These are phyloP conservation scores for Vigna nakashimae DNA, from an alignment of 306 rosid genomes.

Conservation along the genomic window DNA sequence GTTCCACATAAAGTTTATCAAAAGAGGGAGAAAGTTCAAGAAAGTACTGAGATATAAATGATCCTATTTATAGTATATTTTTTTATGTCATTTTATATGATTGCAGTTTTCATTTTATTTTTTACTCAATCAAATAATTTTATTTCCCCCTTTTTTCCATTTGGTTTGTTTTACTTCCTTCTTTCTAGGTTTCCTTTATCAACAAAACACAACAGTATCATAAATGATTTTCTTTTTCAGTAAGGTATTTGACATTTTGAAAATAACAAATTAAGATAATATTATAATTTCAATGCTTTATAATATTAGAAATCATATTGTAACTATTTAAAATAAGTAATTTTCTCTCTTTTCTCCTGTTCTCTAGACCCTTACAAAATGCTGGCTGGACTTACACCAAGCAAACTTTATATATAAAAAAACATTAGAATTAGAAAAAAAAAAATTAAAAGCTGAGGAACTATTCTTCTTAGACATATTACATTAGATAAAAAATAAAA, in stretches of 20 bases:
- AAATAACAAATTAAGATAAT: background rate
- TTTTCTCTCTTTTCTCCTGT: background rate
- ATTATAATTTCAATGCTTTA: background rate
- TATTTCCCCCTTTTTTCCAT: background rate
- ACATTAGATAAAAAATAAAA: background rate
- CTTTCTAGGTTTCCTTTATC: background rate
- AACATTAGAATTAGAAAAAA: background rate
- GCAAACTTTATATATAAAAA: background rate
- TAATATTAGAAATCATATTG: background rate
- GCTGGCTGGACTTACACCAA: background rate
- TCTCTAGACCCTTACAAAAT: background rate
- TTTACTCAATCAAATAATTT: background rate
- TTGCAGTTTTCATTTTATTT: no score
- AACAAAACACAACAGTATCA: background rate
- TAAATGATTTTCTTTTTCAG: background rate
- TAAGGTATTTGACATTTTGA: background rate
- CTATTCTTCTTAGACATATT: background rate
- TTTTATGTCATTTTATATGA: no score
- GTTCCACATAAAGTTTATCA: background rate
- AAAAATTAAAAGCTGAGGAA: background rate
- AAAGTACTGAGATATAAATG: background rate
- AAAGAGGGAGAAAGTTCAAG: background rate
- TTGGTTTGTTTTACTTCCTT: background rate
- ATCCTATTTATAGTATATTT: background rate
- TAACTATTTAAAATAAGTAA: background rate